phyloP scores from a whole-genome alignment of 345 rosid species.

The Laguncularia racemosa region DNA sequence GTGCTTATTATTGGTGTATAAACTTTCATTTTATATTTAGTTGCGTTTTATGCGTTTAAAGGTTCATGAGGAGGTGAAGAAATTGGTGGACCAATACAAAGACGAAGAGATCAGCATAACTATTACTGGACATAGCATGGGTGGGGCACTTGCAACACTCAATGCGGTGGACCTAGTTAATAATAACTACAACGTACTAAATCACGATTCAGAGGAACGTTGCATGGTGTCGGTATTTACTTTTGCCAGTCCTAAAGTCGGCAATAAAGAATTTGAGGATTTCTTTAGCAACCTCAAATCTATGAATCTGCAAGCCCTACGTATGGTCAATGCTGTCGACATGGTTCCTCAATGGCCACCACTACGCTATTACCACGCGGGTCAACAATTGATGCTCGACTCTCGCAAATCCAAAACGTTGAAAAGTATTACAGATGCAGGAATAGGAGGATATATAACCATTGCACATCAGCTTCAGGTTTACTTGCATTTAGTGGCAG shows the following conservation, averaged over 20 bases:
- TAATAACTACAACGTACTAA: neutral
- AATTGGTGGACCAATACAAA: conserved; percentile 45
- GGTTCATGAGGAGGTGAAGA: conserved; percentile 48
- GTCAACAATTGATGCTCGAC: neutral
- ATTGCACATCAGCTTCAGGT: conserved; percentile 8
- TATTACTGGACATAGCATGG: conserved; percentile 11
- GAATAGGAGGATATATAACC: no score
- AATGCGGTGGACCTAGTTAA: conserved; percentile 12
- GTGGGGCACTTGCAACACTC: conserved; percentile 18
- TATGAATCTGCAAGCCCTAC: conserved; percentile 8
- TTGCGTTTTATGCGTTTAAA: neutral
- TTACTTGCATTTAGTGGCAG: conserved; percentile 19
- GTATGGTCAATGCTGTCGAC: conserved; percentile 6
- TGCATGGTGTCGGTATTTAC: no score
- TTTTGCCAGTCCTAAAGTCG: no score
- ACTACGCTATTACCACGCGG: conserved; percentile 4
- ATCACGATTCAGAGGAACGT: no score
- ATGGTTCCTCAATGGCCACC: conserved; percentile 7
- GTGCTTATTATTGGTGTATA: no score
- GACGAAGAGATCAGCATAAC: conserved; percentile 26
- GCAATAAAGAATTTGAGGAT: no score
- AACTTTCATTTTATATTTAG: no score
- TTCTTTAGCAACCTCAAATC: neutral
- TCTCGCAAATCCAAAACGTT: no score
- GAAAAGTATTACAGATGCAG: neutral